Percentiles rank a stretch among this genome's conserved stretches.
Conservation (phyloP, 345 rosid genomes). For the Pistacia integerrima region DNA sequence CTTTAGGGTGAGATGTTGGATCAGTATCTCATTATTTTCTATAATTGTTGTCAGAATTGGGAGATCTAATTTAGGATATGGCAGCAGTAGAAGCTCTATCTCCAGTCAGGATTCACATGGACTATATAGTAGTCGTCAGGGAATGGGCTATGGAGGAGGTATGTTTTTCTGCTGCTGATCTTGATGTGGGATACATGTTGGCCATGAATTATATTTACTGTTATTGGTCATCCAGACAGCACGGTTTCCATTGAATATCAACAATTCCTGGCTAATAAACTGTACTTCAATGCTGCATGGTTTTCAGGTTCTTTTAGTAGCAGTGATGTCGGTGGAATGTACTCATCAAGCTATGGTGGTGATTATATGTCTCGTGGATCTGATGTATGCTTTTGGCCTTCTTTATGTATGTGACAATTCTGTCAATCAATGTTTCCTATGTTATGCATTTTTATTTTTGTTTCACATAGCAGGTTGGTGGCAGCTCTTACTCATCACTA, state of each 20-base stretch:
- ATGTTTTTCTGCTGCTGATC: slow-evolving; percentile 24
- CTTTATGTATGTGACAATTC: neutral
- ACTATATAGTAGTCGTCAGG: slow-evolving; percentile 69
- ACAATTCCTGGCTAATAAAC: slow-evolving; percentile 12
- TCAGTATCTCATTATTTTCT: slow-evolving; percentile 8
- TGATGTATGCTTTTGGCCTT: slow-evolving; percentile 54
- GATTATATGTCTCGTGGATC: slow-evolving; percentile 72
- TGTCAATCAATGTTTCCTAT: neutral
- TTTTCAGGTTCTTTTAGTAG: slow-evolving; percentile 78
- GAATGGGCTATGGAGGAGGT: slow-evolving; percentile 85
- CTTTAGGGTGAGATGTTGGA: neutral
- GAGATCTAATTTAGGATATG: slow-evolving; percentile 77
- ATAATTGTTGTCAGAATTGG: slow-evolving; percentile 61
- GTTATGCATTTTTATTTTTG: neutral
- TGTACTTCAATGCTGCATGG: slow-evolving; percentile 10
- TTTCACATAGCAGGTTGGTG: slow-evolving; percentile 63
- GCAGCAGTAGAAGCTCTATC: slow-evolving; percentile 77
- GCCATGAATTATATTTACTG: neutral
- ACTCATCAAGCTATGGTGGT: slow-evolving; percentile 72
- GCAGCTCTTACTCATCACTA: slow-evolving; percentile 83
- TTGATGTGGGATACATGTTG: slow-evolving; percentile 14
- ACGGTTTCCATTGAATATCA: neutral
- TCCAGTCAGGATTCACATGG: slow-evolving; percentile 86
- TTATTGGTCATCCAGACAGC: neutral
- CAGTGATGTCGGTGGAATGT: slow-evolving; percentile 73